Base-by-base conservation (phyloP, 2,329 filamentous ascomycete genomes). In the Torrubiella hemipterigena region DNA sequence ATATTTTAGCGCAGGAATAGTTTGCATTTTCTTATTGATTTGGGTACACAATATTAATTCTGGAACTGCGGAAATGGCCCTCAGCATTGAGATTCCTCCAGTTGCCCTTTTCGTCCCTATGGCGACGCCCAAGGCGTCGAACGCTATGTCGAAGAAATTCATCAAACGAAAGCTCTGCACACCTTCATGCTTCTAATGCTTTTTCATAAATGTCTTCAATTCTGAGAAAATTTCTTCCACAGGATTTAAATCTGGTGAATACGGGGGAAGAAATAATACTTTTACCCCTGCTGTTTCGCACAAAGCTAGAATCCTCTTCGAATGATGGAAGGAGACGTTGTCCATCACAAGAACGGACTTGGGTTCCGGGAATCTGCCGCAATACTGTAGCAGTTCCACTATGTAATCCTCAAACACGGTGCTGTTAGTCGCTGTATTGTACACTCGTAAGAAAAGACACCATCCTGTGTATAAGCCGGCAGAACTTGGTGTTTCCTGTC, bases 331-430 rank as follows among this genome's bases (percentile, higher is more conserved):
- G 11, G 47, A 50, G 10, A 46, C 47, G 38, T 54, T 55, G 33
- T 56, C 52, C 40, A 56, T 55, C 7, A 55, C 37, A 6, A 56
- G 39, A 8, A 57, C 48, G 9, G 49, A 56, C 29, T 50, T 51
- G 20, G 42, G 46, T 37, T 53, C 45, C 19, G 46, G 52, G 34
- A 38, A 55, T 35, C 35, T 45, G 15, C 48, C 39, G 35, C 48
- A 55, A 25, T 45, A 34, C 5, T 41, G 44, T 19, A 57, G 42
- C 14, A 56, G 37, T 39, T 53, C 42, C 37, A 48, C 41, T 21
- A 54, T 44, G 33, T 48, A 51, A 29, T 48, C 42, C 26, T 50
- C 42, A 32, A 50, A 51, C 29, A 49, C 29, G 13, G 27, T 30
- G 19, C 38, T 33, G 30, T 52, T 47, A 23, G 44, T 53, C 23